Evolutionary conservation across 2,329 filamentous ascomycete species (phyloP), one percentile per base, ranked within the genome.

Genomic region (Penicillium sp.): DNA sequence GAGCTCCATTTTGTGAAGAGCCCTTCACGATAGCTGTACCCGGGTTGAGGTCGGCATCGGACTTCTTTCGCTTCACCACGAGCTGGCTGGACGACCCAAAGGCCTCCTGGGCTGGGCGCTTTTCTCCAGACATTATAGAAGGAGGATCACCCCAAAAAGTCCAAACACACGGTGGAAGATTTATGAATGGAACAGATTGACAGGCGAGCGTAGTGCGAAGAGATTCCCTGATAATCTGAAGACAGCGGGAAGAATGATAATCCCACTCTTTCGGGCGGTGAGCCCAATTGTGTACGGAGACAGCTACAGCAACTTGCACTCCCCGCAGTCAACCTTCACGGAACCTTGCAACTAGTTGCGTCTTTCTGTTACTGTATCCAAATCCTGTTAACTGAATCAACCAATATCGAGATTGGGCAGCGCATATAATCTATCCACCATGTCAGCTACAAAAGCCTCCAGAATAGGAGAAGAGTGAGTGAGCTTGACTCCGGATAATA

Each of bases 61-160:
- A 85, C 74, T 95, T 96, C 74, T 93, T 92, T 73, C 93, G 85
- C 81, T 98, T 99, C 61, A 98, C 89, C 39, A 92, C 86, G 66
- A 93, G 83, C 76, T 96, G 91, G 49, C 61, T 74, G 9, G 88
- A 87, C 25, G 87, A 86, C 68, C 88, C 86, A 66, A 93, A 93
- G 59, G 91, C 89, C 66, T 90, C 89, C 60, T 90, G 88, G n/a
- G 93, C 92, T 58, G 92, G 90, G 72, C 95, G 87, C 80, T 99
- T 98, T 77, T 96, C 93, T 62, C 90, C 85, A 33, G 92, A 92
- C 93, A 96, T 97, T 58, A 39, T 53, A 51, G 33, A 42, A 45
- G 26, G 10, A 23, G 25, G 19, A 53, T 47, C 47, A 44, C 48
- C 37, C 50, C 1, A 33, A 16, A 21, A 46, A 6, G n/a, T 23